Evolutionary conservation across 179 eudicot species (phyloP).

Genomic region (Pouteria campechiana): DNA sequence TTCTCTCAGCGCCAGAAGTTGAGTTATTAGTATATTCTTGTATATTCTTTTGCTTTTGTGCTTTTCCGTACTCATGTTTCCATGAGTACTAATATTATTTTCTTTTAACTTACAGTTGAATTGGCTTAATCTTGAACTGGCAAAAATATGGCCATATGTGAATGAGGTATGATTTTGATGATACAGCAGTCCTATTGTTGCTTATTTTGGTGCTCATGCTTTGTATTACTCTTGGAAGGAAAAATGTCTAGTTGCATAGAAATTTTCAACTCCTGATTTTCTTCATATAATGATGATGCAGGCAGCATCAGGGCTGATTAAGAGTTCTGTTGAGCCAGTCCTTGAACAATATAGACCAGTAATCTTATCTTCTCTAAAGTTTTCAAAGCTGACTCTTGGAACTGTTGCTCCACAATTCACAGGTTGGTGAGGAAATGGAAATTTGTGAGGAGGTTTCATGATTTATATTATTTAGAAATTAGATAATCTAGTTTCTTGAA

Average conservation of each 20-base stretch:
- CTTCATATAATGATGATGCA: conserved; percentile 12
- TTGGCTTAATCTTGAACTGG: conserved; percentile 72
- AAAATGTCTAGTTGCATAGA: neutral
- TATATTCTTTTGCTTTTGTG: neutral
- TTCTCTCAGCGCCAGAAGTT: conserved; percentile 72
- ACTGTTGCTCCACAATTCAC: conserved; percentile 94
- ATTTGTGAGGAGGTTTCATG: conserved; percentile 2
- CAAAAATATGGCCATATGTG: conserved; percentile 81
- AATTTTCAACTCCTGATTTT: conserved; percentile 3
- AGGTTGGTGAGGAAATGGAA: conserved; percentile 50
- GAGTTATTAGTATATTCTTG: conserved; percentile 8
- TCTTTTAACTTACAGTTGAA: conserved; percentile 38
- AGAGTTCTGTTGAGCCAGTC: conserved; percentile 66
- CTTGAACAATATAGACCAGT: conserved; percentile 81
- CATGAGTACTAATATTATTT: neutral
- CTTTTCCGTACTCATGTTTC: neutral
- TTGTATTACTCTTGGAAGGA: neutral
- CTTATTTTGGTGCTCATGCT: neutral
- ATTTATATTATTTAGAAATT: too few species aligned
- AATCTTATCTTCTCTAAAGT: conserved; percentile 51
- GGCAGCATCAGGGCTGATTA: conserved; percentile 87
- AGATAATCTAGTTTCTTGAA: too few species aligned
- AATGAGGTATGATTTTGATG: conserved; percentile 37
- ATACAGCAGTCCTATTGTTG: neutral
- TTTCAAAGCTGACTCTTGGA: conserved; percentile 79